Percentiles rank a stretch among this genome's conserved stretches.
phyloP scores from a whole-genome alignment of 805 yeast genomes.

The Saccharomycopsis oosterbeekiorum region DNA sequence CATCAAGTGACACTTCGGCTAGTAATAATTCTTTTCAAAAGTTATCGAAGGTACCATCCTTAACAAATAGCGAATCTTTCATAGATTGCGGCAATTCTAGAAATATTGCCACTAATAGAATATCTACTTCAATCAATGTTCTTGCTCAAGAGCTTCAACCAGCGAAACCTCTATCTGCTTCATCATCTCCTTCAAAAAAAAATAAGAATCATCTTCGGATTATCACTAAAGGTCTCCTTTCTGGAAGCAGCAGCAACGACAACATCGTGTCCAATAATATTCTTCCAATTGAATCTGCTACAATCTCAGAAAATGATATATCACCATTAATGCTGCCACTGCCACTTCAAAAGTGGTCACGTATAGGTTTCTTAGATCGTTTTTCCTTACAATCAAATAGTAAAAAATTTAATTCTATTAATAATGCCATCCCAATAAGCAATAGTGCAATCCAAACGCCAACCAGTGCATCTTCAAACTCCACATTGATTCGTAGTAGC shows the following conservation, averaged over 20 bases:
- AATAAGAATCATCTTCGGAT: neutral
- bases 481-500: neutral
- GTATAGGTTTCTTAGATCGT: neutral
- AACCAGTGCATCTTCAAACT: neutral
- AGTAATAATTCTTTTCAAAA: neutral
- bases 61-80: neutral
- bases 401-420: neutral
- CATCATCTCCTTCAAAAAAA: neutral
- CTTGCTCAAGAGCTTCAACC: neutral
- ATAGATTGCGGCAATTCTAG: neutral
- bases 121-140: neutral
- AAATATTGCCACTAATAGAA: neutral
- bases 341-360: neutral
- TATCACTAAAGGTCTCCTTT: neutral
- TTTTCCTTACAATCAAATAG: neutral
- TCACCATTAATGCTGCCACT: neutral
- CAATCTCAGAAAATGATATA: neutral
- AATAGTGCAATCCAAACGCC: neutral
- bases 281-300: neutral
- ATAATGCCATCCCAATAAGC: neutral
- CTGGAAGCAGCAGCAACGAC: neutral
- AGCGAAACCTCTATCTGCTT: neutral
- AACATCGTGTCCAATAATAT: neutral
- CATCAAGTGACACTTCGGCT: neutral
- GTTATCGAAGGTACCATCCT: neutral